Conservation (phyloP, 202 grass and related monocot genomes). For the Miscanthus sacchariflorus region DNA sequence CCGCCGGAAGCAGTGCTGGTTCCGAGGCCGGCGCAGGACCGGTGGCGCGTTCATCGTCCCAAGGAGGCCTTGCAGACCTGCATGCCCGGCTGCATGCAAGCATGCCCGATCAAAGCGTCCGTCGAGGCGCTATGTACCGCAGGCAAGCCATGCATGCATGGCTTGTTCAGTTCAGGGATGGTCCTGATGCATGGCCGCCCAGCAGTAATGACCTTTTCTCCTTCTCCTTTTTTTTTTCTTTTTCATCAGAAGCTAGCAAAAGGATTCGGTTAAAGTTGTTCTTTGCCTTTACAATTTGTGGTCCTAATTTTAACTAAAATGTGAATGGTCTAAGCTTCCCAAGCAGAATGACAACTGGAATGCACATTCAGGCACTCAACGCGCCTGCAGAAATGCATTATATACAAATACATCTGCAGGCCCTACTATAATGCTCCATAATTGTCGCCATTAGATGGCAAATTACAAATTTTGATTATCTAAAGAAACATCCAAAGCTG, state of each 20-base stretch:
- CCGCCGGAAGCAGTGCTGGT: slow-evolving; percentile 28
- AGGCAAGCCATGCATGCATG: background rate
- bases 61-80: slow-evolving; percentile 26
- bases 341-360: slow-evolving; percentile 36
- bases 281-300: background rate
- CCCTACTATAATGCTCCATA: slow-evolving; percentile 7
- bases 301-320: background rate
- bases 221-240: background rate
- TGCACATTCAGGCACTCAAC: slow-evolving; percentile 33
- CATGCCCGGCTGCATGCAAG: background rate
- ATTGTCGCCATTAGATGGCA: background rate
- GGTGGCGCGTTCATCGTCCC: slow-evolving; percentile 33
- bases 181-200: background rate
- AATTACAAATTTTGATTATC: slow-evolving; percentile 32
- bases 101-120: background rate
- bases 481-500: slow-evolving; percentile 28
- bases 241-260: background rate
- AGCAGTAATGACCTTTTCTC: background rate
- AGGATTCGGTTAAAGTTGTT: slow-evolving; percentile 16
- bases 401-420: slow-evolving; percentile 27
- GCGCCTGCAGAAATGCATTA: slow-evolving; percentile 21
- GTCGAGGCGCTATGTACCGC: slow-evolving; percentile 29
- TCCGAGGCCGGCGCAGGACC: slow-evolving; percentile 19
- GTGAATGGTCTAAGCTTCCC: background rate
- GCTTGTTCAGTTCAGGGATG: slow-evolving; percentile 19